Percentiles rank a stretch among this genome's conserved stretches.
Evolutionary conservation across 108 stramenopile species (phyloP).

Genomic region (Nitzschia sp.): DNA sequence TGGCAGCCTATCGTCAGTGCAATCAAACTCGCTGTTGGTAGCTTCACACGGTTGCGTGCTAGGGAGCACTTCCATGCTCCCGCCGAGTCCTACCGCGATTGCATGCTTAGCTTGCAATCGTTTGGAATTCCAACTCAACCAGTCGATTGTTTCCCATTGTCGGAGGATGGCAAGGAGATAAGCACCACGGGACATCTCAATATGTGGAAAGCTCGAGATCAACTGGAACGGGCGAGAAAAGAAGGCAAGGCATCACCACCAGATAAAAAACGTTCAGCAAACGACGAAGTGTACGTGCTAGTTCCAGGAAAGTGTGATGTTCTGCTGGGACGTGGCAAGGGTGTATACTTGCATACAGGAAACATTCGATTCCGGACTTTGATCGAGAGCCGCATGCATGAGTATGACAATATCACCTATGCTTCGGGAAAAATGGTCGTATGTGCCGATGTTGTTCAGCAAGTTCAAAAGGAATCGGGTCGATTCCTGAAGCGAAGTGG

Average conservation of each 20-base stretch:
- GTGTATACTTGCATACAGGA: slow-evolving; percentile 18
- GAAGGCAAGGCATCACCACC: neutral
- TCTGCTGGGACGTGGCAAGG: slow-evolving; percentile 27
- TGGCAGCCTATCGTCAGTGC: neutral
- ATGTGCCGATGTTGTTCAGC: slow-evolving; percentile 24
- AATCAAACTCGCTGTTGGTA: slow-evolving; percentile 5
- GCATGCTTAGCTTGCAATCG: neutral
- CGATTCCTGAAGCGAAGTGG: slow-evolving; percentile 35
- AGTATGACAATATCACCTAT: neutral
- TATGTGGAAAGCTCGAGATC: neutral
- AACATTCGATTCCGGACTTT: slow-evolving; percentile 26
- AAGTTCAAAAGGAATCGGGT: slow-evolving; percentile 24
- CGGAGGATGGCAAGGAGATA: neutral
- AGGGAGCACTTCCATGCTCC: slow-evolving; percentile 9
- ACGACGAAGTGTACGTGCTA: neutral
- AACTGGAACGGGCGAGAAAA: neutral
- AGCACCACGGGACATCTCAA: neutral
- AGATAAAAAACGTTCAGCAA: neutral
- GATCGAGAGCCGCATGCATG: slow-evolving; percentile 13
- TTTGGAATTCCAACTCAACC: slow-evolving; percentile 17
- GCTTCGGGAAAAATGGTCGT: slow-evolving; percentile 23
- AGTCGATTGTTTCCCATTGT: slow-evolving; percentile 1
- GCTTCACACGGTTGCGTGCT: neutral
- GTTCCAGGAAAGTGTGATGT: slow-evolving; percentile 22
- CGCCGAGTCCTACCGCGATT: neutral